These are phyloP conservation scores for Rhizopogon salebrosus DNA, from an alignment of 768 basidiomycete genomes.

Conservation along the genomic window DNA sequence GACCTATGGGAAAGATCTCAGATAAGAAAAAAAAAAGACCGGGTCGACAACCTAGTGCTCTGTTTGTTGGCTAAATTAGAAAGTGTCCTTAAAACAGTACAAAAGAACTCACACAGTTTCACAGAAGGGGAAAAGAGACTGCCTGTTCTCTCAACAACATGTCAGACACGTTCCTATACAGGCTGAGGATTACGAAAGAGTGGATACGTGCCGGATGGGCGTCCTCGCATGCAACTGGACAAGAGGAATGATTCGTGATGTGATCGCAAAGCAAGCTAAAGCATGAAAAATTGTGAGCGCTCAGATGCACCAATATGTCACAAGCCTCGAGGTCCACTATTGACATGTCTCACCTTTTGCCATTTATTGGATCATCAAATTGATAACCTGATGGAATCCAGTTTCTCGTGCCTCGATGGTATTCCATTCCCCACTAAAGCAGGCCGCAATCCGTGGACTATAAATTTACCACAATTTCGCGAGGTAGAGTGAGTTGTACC, in stretches of 20 bases:
- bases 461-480: not conserved
- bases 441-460: not conserved
- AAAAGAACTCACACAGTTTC: not conserved
- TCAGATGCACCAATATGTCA: not conserved
- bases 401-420: not conserved
- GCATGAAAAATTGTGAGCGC: not conserved
- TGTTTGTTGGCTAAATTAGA: slow-evolving; percentile 1
- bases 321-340: not conserved
- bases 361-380: not conserved
- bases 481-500: not conserved
- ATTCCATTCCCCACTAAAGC: not conserved
- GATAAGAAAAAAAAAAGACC: not conserved
- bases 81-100: not conserved
- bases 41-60: not conserved
- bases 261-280: not conserved
- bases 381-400: not conserved
- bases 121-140: not conserved
- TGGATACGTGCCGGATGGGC: not conserved
- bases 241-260: not conserved
- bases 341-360: not conserved
- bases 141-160: slow-evolving; percentile 1
- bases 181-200: not conserved
- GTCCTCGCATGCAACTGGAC: not conserved
- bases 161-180: not conserved
- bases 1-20: not conserved